phyloP scores from a whole-genome alignment of 805 yeast genomes.

The Ogataea wickerhamii region DNA sequence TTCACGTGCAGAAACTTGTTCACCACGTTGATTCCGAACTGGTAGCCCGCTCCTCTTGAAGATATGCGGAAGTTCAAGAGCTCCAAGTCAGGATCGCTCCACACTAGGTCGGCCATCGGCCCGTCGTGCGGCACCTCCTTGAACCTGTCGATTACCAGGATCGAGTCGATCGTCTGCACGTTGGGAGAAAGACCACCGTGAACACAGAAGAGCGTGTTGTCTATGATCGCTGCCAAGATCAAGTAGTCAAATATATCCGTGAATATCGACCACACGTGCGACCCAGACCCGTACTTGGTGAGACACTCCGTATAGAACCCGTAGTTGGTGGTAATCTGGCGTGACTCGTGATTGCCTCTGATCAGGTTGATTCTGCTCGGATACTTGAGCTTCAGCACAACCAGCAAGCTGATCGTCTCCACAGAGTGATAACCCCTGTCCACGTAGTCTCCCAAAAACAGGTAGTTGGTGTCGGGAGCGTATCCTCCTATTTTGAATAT shows the following conservation, averaged over 20 bases:
- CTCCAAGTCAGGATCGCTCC: slow-evolving; percentile 97
- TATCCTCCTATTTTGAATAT: slow-evolving; percentile 91
- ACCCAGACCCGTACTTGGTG: slow-evolving; percentile 73
- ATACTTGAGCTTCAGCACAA: slow-evolving; percentile 80
- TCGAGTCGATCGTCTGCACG: slow-evolving; percentile 90
- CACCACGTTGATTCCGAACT: slow-evolving; percentile 89
- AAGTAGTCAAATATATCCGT: slow-evolving; percentile 92
- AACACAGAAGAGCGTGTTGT: slow-evolving; percentile 85
- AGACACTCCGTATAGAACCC: slow-evolving; percentile 96
- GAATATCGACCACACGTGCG: slow-evolving; percentile 80
- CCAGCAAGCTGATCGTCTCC: slow-evolving; percentile 82
- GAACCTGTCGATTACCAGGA: slow-evolving; percentile 84
- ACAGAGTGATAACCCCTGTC: slow-evolving; percentile 93
- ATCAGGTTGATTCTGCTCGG: slow-evolving; percentile 80
- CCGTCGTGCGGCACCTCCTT: slow-evolving; percentile 98
- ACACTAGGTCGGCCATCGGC: slow-evolving; percentile 97
- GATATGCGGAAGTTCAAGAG: slow-evolving; percentile 75
- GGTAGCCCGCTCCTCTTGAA: slow-evolving; percentile 97
- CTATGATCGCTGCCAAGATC: slow-evolving; percentile 85
- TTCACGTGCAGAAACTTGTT: slow-evolving; percentile 79
- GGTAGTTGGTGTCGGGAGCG: slow-evolving; percentile 89
- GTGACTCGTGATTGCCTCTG: slow-evolving; percentile 93
- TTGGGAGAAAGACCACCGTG: slow-evolving; percentile 98
- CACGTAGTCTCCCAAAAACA: slow-evolving; percentile 93
- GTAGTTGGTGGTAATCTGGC: slow-evolving; percentile 95